A percentile compares a stretch with the other conserved stretches of the same genome.
phyloP scores from a whole-genome alignment of 2,329 filamentous ascomycete species.

The Amphichorda felina region DNA sequence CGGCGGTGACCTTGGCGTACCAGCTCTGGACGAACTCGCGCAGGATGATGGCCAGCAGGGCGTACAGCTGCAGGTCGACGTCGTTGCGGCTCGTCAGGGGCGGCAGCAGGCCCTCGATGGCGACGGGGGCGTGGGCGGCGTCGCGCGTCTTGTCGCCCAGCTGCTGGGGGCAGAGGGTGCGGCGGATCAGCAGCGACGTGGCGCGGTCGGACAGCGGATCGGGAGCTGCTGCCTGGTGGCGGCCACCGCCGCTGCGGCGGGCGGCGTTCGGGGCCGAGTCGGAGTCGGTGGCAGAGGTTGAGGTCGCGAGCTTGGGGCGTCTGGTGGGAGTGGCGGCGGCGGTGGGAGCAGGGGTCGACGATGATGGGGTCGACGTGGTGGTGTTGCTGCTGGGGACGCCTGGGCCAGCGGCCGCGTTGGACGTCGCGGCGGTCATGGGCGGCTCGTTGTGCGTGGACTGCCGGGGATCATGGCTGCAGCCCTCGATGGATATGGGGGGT shows the following conservation, averaged over 20 bases:
- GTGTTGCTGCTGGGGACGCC: neutral
- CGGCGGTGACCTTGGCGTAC: constrained; percentile 87
- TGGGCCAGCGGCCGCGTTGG: neutral
- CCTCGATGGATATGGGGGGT: no score
- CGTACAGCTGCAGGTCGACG: constrained; percentile 87
- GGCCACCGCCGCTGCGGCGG: neutral
- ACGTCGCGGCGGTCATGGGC: constrained; percentile 10
- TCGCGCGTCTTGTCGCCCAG: constrained; percentile 40
- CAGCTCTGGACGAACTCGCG: constrained; percentile 85
- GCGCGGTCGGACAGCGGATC: constrained; percentile 62
- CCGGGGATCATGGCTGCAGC: neutral
- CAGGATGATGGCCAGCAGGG: constrained; percentile 78
- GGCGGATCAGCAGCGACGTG: constrained; percentile 71
- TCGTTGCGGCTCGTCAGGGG: constrained; percentile 91
- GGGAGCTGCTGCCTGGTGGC: neutral
- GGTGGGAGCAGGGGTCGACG: constrained; percentile 13
- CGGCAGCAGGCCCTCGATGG: constrained; percentile 74
- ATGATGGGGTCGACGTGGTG: neutral
- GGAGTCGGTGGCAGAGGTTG: constrained; percentile 4
- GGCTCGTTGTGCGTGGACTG: constrained; percentile 1
- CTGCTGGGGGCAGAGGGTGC: constrained; percentile 69
- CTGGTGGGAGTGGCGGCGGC: constrained; percentile 4
- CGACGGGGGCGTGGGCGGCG: constrained; percentile 17
- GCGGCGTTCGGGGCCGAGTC: constrained; percentile 6
- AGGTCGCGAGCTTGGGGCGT: constrained; percentile 2